These are phyloP conservation scores for Ogataea pilisensis DNA, from an alignment of 805 yeast genomes.

Conservation along the genomic window DNA sequence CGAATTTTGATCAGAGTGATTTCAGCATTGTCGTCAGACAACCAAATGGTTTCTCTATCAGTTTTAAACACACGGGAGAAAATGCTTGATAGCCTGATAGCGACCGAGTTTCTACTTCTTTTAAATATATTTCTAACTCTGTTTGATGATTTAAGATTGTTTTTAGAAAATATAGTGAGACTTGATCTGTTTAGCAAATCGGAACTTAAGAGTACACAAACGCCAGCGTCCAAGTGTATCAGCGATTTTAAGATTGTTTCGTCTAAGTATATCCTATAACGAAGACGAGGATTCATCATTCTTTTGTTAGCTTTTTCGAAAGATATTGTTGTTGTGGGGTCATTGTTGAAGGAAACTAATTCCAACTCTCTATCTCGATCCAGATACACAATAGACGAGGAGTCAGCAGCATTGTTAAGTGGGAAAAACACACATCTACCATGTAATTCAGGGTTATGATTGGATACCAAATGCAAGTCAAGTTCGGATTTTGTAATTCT, in stretches of 20 bases:
- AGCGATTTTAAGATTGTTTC: background rate
- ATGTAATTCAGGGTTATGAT: background rate
- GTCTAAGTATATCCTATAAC: background rate
- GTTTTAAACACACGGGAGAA: background rate
- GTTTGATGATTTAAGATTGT: background rate
- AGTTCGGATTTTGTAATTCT: background rate
- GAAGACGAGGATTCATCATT: no score
- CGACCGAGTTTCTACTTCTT: no score
- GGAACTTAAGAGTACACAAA: background rate
- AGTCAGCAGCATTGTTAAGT: background rate
- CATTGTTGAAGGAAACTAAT: background rate
- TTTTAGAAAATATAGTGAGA: background rate
- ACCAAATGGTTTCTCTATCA: background rate
- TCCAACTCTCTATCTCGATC: background rate
- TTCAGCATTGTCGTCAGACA: background rate
- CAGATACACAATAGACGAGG: background rate
- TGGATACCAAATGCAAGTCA: background rate
- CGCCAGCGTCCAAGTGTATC: background rate
- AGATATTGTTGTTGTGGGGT: background rate
- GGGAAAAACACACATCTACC: background rate
- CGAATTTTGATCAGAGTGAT: background rate
- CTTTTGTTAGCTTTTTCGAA: background rate
- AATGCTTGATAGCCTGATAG: background rate
- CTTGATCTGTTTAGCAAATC: background rate
- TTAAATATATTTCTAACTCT: no score